Percentiles rank a stretch among this genome's conserved stretches.
phyloP scores from a whole-genome alignment of 164 flowering plant genomes.

The Annona cherimola region DNA sequence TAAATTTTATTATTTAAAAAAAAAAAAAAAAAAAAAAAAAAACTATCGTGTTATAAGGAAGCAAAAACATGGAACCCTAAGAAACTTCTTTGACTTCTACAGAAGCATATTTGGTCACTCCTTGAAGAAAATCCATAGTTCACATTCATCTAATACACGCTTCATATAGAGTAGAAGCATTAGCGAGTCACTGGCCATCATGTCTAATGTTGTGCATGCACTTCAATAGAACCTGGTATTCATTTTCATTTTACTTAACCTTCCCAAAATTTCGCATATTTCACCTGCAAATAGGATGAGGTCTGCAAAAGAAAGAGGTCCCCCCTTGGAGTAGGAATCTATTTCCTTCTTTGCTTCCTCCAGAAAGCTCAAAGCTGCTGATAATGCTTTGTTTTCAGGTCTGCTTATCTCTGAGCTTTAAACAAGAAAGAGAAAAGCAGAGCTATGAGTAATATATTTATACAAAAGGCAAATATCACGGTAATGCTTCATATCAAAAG shows the following conservation, averaged over 20 bases:
- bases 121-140: not conserved
- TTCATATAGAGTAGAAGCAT: too few relatives aligned
- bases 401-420: constrained; percentile 95
- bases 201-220: not conserved
- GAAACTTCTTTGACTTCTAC: not conserved
- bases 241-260: not conserved
- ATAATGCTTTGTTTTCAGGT: constrained; percentile 82
- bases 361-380: constrained; percentile 62
- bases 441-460: not conserved
- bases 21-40: too few relatives aligned
- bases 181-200: too few relatives aligned
- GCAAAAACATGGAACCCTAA: not conserved
- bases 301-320: constrained; percentile 87
- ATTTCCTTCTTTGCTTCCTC: constrained; percentile 83
- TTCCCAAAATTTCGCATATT: not conserved
- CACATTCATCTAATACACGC: not conserved
- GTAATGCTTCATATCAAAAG: not conserved
- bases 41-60: not conserved
- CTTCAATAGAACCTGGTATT: not conserved
- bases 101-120: not conserved
- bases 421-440: constrained; percentile 16
- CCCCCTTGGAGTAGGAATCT: constrained; percentile 85
- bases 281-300: constrained; percentile 86
- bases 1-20: too few relatives aligned
- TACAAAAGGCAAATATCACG: too few relatives aligned